Base-by-base conservation (phyloP, 2,329 filamentous ascomycete species). In the Coleophoma cylindrospora region DNA sequence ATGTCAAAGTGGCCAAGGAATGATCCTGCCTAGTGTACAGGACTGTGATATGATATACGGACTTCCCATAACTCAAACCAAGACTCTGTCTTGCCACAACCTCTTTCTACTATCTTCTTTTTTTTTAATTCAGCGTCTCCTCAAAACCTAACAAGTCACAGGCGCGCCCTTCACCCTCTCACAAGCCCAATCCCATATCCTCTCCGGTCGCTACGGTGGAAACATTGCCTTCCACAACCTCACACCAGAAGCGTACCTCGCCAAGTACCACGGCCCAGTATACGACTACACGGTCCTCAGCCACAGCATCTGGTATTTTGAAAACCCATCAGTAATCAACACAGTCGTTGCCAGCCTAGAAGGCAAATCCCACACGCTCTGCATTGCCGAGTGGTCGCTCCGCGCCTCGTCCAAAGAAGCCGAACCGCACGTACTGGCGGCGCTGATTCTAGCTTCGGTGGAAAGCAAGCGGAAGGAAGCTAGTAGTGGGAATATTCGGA, bases 221-320 rank as follows among this genome's bases (percentile, higher is more conserved):
- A 64, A 68, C 13, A 72, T 80, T 21, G 62, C 66, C 2, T 81
- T 74, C 66, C 63, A 73, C 50, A 67, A 68, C 43, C 61, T 66
- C 5, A 67, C 70, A 0, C 51, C 54, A n/a, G 10, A 66, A 4
- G 62, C 64, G 10, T 74, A 71, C 43, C 61, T 74, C 21, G 47
- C 57, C 10, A 50, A 55, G 33, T 51, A 54, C 49, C 47, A 49
- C n/a, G 51, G 43, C 4, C 50, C 53, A 6, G 50, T 50, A 4
- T 79, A 71, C 63, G 73, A 77, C 52, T 69, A 66, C 19, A 68
- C 70, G 2, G 71, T 81, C 3, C 66, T 81, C 34, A 66, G 66
- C 15, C 77, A 81, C 60, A 73, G 68, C 54, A 66, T 78, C 27
- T 82, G 74, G 73, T 82, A 81, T 59, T 80, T 82, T 56, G 55